phyloP scores from a whole-genome alignment of 1,139 yeast genomes.

The Yamadazyma taylorii region DNA sequence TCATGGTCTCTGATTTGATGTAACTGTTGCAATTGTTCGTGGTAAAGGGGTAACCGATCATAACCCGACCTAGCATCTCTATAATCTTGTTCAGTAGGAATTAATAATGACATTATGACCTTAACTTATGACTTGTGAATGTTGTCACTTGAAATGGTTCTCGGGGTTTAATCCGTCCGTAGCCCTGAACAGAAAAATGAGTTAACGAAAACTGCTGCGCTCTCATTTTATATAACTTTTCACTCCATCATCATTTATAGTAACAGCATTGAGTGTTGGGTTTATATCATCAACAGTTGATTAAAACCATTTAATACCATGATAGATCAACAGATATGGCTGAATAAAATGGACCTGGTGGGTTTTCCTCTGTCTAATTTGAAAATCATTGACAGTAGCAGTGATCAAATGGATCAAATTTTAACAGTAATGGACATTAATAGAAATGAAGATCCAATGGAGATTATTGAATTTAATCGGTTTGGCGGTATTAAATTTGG shows the following conservation, averaged over 20 bases:
- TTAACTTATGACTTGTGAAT: too few relatives aligned
- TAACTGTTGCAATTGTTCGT: constrained; percentile 14
- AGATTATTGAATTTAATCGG: constrained; percentile 45
- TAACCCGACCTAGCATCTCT: constrained; percentile 35
- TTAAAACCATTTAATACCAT: too few relatives aligned
- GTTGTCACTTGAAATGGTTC: too few relatives aligned
- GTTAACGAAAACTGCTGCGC: too few relatives aligned
- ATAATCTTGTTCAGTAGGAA: constrained; percentile 34
- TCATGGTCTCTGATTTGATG: constrained; percentile 22
- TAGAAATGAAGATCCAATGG: constrained; percentile 29
- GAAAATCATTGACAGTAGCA: not conserved
- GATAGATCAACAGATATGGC: too few relatives aligned
- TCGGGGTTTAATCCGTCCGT: too few relatives aligned
- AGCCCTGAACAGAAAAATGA: too few relatives aligned
- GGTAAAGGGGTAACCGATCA: constrained; percentile 13
- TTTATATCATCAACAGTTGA: too few relatives aligned
- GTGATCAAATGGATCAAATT: not conserved
- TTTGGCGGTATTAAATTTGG: constrained; percentile 57
- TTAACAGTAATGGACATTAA: not conserved
- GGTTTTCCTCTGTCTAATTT: not conserved
- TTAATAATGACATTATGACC: constrained; percentile 26
- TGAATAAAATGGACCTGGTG: not conserved
- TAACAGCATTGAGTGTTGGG: too few relatives aligned
- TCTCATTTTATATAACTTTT: too few relatives aligned
- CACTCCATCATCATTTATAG: too few relatives aligned